A percentile compares a stretch with the other conserved stretches of the same genome.
These are phyloP conservation scores for Tarenaya hassleriana DNA, from an alignment of 345 rosid genomes.

Conservation along the genomic window DNA sequence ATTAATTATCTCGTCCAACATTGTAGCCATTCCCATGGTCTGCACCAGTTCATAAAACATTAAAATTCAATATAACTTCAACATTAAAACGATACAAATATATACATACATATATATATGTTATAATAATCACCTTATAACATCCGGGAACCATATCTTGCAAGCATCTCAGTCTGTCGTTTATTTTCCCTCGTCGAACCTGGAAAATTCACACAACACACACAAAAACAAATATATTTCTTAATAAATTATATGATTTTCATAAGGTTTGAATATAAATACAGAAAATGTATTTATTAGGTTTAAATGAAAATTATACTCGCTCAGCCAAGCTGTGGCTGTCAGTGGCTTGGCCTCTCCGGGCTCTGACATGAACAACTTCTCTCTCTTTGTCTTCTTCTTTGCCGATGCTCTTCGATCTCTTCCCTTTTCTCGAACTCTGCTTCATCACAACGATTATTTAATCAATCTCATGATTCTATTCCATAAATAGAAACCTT, in stretches of 20 bases:
- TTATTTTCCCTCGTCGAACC: conserved; percentile 79
- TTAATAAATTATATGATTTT: too few species aligned
- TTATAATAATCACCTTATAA: conserved; percentile 43
- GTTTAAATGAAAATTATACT: conserved; percentile 28
- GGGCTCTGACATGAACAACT: conserved; percentile 89
- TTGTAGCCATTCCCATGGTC: conserved; percentile 86
- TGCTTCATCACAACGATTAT: neutral
- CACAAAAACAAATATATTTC: neutral
- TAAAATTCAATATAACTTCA: neutral
- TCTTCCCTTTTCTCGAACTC: conserved; percentile 42
- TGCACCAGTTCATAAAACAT: conserved; percentile 25
- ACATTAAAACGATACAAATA: neutral
- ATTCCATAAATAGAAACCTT: neutral
- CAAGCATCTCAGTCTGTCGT: conserved; percentile 59
- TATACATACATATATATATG: neutral
- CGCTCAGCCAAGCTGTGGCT: conserved; percentile 93
- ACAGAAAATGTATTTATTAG: too few species aligned
- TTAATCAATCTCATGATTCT: neutral
- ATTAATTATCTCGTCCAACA: conserved; percentile 78
- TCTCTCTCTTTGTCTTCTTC: conserved; percentile 46
- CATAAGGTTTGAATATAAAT: too few species aligned
- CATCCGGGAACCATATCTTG: conserved; percentile 90
- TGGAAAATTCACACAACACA: conserved; percentile 10
- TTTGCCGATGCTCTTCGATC: conserved; percentile 34
- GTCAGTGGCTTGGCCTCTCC: conserved; percentile 93